These are phyloP conservation scores for Aspergillus pseudotamarii DNA, from an alignment of 2,329 filamentous ascomycete species.

Conservation along the genomic window DNA sequence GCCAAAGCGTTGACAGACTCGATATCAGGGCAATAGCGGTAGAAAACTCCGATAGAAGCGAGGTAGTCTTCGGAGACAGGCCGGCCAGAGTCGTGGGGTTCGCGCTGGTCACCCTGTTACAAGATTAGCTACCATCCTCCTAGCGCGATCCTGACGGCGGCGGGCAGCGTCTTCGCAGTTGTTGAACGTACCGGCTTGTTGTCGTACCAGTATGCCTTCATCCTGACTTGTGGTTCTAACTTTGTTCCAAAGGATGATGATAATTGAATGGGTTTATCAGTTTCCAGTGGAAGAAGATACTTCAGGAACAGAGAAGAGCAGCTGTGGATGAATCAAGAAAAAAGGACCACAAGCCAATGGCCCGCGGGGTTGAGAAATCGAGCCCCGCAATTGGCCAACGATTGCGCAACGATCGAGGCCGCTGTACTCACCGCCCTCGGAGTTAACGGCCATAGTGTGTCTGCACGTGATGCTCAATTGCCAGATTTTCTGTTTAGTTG, in stretches of 20 bases:
- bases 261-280: too few relatives aligned
- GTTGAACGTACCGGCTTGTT: conserved; percentile 58
- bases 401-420: conserved; percentile 24
- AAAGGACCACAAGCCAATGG: conserved; percentile 7
- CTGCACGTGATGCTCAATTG: conserved; percentile 18
- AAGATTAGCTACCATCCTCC: conserved; percentile 12
- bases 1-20: conserved; percentile 75
- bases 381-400: conserved; percentile 35
- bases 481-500: conserved; percentile 8
- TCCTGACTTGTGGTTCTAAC: conserved; percentile 40
- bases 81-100: conserved; percentile 82
- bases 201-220: conserved; percentile 74
- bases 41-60: conserved; percentile 74
- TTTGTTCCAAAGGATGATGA: not conserved
- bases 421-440: conserved; percentile 23
- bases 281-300: conserved; percentile 5
- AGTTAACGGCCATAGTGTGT: conserved; percentile 17
- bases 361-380: conserved; percentile 17
- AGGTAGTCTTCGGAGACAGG: conserved; percentile 68
- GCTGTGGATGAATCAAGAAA: conserved; percentile 4
- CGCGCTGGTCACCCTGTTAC: conserved; percentile 89
- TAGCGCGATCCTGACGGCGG: not conserved
- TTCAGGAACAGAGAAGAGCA: not conserved
- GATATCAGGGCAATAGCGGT: conserved; percentile 68
- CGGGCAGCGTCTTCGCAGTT: not conserved